Evolutionary conservation across 2,329 filamentous ascomycete genomes (phyloP).

Genomic region (Chaetomium sp.): DNA sequence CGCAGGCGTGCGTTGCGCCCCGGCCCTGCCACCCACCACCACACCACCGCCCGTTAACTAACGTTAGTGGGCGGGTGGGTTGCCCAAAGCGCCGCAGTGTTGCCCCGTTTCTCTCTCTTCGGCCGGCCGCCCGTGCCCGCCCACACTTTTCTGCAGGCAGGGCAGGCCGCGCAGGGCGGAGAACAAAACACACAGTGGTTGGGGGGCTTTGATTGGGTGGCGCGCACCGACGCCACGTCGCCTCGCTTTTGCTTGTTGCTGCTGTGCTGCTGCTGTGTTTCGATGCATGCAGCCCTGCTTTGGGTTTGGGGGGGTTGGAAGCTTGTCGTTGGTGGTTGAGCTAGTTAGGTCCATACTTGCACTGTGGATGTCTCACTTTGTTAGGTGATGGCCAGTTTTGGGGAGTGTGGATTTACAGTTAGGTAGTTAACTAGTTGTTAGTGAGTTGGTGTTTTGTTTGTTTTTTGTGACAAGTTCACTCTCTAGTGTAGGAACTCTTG

Average conservation of each 20-base stretch:
- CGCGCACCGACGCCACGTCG: constrained; percentile 24
- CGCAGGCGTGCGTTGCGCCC: too few relatives aligned
- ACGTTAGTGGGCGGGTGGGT: too few relatives aligned
- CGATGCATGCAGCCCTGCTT: constrained; percentile 19
- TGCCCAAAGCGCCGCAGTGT: too few relatives aligned
- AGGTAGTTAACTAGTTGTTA: background rate
- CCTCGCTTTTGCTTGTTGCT: constrained; percentile 28
- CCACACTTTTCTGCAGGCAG: too few relatives aligned
- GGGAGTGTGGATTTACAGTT: background rate
- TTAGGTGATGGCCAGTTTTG: background rate
- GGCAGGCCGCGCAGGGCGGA: too few relatives aligned
- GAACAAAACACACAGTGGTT: too few relatives aligned
- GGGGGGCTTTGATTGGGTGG: constrained; percentile 19
- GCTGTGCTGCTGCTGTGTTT: background rate
- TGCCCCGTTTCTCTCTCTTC: too few relatives aligned
- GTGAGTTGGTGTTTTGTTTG: background rate
- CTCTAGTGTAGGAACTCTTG: too few relatives aligned
- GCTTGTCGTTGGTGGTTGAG: background rate
- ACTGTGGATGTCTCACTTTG: background rate
- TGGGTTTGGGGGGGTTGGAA: background rate
- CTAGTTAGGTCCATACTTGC: background rate
- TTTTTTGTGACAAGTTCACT: background rate
- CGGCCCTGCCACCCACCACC: too few relatives aligned
- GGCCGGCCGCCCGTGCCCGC: too few relatives aligned
- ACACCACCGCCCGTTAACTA: too few relatives aligned